Evolutionary conservation across 768 basidiomycete genomes (phyloP), one percentile per base, ranked within the genome.

Genomic region (Lentinus tigrinus): DNA sequence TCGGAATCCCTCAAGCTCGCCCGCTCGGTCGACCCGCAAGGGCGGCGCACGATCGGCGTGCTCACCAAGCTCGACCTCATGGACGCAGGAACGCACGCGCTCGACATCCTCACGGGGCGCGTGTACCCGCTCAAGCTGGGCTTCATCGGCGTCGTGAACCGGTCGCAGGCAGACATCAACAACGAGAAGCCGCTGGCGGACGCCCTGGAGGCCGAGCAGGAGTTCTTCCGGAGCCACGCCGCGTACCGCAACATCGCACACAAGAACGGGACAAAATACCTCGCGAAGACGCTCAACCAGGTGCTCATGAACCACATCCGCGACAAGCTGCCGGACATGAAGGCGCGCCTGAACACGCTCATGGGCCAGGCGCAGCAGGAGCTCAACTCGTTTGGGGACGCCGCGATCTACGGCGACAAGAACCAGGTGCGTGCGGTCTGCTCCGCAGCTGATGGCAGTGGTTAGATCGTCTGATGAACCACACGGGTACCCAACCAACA

Each of bases 301-400:
- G 95, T 95, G 31, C 75, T 99, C 60, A 87, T 99, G 83, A 93
- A 92, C 70, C 97, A 99, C 70, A 98, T 99, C 62, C 86, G 97
- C 58, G 97, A 99, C 69, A 99, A 98, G 74, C 81, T 99, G 37
- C 97, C 97, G 0, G 97, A 99, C 73, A 98, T 99, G 97, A 99
- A 99, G 73, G 97, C 97, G 16, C 83, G 95, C 19, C 76, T 99
- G 58, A 99, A 98, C 70, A 99, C 97, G 3, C 76, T 98, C 23
- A 98, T 98, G 93, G 95, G 96, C 16, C 97, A 99, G 75, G 94
- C 97, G 8, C 96, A 98, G 69, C 97, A 99, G 72, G 97, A 99
- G 72, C 82, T 99, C 42, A 93, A 93, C 73, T 89, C 95, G 4
- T 98, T 97, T 68, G 97, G 97, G 19, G 97, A 97, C 68, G 82